Evolutionary conservation across 179 eudicot genomes (phyloP).

Genomic region (Beta corolliflora): DNA sequence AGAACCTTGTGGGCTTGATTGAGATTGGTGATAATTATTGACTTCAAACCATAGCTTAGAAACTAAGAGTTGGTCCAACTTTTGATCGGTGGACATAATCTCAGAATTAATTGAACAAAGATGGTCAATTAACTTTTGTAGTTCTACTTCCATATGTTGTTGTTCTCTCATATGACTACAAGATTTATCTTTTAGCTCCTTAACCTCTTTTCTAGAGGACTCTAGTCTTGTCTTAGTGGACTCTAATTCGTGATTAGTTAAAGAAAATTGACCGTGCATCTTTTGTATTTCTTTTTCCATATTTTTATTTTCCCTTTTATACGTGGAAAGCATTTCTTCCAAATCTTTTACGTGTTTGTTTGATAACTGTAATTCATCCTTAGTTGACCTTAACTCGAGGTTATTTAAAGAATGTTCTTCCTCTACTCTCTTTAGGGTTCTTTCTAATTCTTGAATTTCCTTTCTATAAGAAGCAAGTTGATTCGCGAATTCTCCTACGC

Average conservation of each 20-base stretch:
- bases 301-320: neutral
- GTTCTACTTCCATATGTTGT: neutral
- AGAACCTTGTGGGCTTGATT: neutral
- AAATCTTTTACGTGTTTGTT: conserved; percentile 12
- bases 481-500: conserved; percentile 7
- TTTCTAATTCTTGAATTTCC: conserved; percentile 17
- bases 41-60: conserved; percentile 14
- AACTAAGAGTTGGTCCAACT: conserved; percentile 20
- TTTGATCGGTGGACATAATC: conserved; percentile 14
- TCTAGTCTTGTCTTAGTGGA: conserved; percentile 7
- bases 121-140: conserved; percentile 3
- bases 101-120: conserved; percentile 11
- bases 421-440: neutral
- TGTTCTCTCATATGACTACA: neutral
- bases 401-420: conserved; percentile 3
- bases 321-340: conserved; percentile 2
- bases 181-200: conserved; percentile 21
- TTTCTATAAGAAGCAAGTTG: conserved; percentile 2
- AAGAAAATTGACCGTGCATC: neutral
- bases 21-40: neutral
- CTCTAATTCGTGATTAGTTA: conserved; percentile 10
- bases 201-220: neutral
- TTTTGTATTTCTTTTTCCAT: neutral
- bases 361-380: conserved; percentile 15
- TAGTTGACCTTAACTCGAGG: neutral